phyloP scores from a whole-genome alignment of 441 rosid genomes.

The Euphorbia corollata region DNA sequence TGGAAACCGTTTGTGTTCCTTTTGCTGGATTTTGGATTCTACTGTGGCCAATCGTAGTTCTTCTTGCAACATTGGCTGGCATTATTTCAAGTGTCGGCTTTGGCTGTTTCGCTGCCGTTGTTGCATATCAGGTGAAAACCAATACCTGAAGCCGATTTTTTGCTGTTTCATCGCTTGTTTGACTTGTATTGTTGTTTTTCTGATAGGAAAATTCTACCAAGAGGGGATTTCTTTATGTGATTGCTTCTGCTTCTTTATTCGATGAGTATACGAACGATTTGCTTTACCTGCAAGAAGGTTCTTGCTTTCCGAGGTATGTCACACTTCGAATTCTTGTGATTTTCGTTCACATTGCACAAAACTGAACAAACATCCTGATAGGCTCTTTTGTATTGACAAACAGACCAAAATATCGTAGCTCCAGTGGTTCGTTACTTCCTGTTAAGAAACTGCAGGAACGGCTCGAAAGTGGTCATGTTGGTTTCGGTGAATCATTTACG shows the following conservation, averaged over 20 bases:
- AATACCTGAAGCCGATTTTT: background rate
- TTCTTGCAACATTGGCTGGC: slow-evolving; percentile 16
- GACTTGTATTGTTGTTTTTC: background rate
- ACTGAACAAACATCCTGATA: background rate
- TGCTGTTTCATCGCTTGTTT: background rate
- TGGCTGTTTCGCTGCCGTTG: slow-evolving; percentile 25
- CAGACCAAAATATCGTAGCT: slow-evolving; percentile 23
- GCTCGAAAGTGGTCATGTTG: slow-evolving; percentile 14
- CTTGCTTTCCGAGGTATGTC: slow-evolving; percentile 23
- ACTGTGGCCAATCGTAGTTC: slow-evolving; percentile 29
- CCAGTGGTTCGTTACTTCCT: slow-evolving; percentile 12
- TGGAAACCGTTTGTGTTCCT: slow-evolving; percentile 32
- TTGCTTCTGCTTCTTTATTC: slow-evolving; percentile 23
- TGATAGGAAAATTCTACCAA: slow-evolving; percentile 22
- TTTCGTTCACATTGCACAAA: background rate
- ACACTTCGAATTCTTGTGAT: too few species aligned
- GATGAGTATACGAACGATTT: slow-evolving; percentile 28
- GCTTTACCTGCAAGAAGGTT: slow-evolving; percentile 26
- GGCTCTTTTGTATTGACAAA: slow-evolving; percentile 14
- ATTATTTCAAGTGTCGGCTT: slow-evolving; percentile 20
- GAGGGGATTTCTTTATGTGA: slow-evolving; percentile 26
- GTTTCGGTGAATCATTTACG: slow-evolving; percentile 14
- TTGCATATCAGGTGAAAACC: slow-evolving; percentile 24
- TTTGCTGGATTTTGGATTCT: slow-evolving; percentile 26
- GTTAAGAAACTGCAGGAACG: slow-evolving; percentile 14